These are phyloP conservation scores for Rhynchosporium agropyri DNA, from an alignment of 2,329 filamentous ascomycete genomes.

Conservation along the genomic window DNA sequence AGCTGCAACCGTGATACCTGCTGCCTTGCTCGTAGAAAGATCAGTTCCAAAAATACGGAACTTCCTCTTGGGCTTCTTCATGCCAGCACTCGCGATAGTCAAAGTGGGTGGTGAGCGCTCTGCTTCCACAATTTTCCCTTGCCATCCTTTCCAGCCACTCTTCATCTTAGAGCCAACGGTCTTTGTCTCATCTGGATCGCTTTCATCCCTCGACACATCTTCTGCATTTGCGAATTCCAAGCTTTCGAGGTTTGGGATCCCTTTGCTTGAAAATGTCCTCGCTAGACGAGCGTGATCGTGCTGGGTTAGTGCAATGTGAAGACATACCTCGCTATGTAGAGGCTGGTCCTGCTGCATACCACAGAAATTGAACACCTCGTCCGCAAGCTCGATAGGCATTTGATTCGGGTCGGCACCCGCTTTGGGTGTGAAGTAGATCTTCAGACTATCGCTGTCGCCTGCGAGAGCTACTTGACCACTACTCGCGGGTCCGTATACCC, in stretches of 20 bases:
- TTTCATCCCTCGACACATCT: neutral
- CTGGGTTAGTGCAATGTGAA: slow-evolving; percentile 21
- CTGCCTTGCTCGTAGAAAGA: neutral
- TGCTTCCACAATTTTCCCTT: neutral
- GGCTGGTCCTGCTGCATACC: slow-evolving; percentile 17
- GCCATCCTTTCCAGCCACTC: slow-evolving; percentile 2
- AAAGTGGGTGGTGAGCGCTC: neutral
- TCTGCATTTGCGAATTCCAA: slow-evolving; percentile 17
- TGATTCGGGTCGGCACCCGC: slow-evolving; percentile 1
- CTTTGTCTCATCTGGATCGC: neutral
- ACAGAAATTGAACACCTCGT: slow-evolving; percentile 21
- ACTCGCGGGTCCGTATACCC: slow-evolving; percentile 13
- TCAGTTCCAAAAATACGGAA: neutral
- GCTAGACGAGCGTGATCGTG: slow-evolving; percentile 1
- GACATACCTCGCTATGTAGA: slow-evolving; percentile 18
- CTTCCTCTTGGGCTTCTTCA: neutral
- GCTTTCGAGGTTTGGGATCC: slow-evolving; percentile 19
- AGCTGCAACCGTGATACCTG: neutral
- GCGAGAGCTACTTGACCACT: slow-evolving; percentile 17
- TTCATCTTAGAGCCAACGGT: neutral
- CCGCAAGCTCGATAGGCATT: slow-evolving; percentile 19
- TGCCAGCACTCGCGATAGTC: neutral
- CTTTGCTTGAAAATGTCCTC: slow-evolving; percentile 19
- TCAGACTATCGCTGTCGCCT: slow-evolving; percentile 10
- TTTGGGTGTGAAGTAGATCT: slow-evolving; percentile 16